Evolutionary conservation across 192 early-diverging fungal genomes (phyloP).

Genomic region (Irineochytrium annulatum): DNA sequence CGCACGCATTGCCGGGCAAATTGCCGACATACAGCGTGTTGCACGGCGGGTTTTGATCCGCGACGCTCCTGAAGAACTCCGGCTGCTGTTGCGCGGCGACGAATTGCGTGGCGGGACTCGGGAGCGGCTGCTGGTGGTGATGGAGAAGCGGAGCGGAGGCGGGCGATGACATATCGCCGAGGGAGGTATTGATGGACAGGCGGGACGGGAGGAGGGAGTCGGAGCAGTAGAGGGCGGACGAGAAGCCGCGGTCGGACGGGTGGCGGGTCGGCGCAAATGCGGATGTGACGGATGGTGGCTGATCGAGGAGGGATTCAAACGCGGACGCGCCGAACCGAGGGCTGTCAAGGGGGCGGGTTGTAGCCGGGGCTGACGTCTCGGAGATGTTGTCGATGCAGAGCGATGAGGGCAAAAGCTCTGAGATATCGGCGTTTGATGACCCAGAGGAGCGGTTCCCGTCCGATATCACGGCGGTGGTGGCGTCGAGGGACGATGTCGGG

Average conservation of each 20-base stretch:
- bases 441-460: not conserved
- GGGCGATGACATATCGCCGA: not conserved
- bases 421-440: not conserved
- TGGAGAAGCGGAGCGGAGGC: not conserved
- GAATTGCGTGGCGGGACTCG: slow-evolving; percentile 3
- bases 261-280: not conserved
- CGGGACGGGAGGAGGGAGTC: slow-evolving; percentile 35
- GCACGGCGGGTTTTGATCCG: slow-evolving; percentile 97
- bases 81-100: slow-evolving; percentile 7
- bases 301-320: not conserved
- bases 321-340: not conserved
- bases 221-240: slow-evolving; percentile 41
- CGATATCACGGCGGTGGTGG: not conserved
- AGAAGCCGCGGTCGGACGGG: slow-evolving; percentile 39
- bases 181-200: slow-evolving; percentile 2
- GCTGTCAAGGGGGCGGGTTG: no score
- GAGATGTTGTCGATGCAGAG: no score
- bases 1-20: slow-evolving; percentile 78
- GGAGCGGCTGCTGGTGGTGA: no score
- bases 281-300: not conserved
- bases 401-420: no score
- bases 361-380: no score
- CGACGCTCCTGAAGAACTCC: slow-evolving; percentile 26
- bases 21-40: slow-evolving; percentile 99
- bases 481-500: not conserved